Evolutionary conservation across 805 yeast species (phyloP), one percentile per base, ranked within the genome.

Genomic region (Suhomyces prunicola): DNA sequence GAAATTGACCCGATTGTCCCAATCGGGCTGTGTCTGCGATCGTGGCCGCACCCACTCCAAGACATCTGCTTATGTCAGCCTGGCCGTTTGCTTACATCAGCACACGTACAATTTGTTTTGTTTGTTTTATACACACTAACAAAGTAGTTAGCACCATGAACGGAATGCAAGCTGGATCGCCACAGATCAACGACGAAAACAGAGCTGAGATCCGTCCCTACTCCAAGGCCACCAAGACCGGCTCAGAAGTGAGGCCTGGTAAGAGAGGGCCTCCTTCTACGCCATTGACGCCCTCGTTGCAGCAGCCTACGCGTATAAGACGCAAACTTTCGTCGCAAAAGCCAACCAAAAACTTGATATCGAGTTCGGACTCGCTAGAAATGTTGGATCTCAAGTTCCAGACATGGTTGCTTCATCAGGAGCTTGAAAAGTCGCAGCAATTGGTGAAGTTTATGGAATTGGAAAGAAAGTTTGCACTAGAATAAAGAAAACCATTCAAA

Each of bases 251-350:
- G 5, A 17, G 50, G 13, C 26, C 26, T 8, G 46, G 40, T 13
- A 52, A 48, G 24, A 46, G 51, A 41, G 53, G 55, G 46, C 72
- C 69, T 6, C 72, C 78, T 23, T 58, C 68, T 15, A 70, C 78
- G 5, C 78, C 78, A 1, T 56, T 71, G 48, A 61, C 71, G 7
- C 70, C 69, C 13, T 61, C 71, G 6, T 51, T 57, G 17, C 53
- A 61, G 19, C 66, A 60, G 26, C 61, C 61, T 44, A 60, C 49
- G 23, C 52, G 60, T 15, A 55, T 61, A 52, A 54, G 69, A 29
- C 33, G 57, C n/a, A 52, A 54, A 48, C 41, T 52, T 24, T 51
- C 39, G 7, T 24, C 54, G 19, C 36, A 46, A 15, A 52, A 46
- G 29, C 7, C 29, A n/a, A 47, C 49, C 19, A 42, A 31, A 15